Evolutionary conservation across 2,329 filamentous ascomycete genomes (phyloP), one percentile per base, ranked within the genome.

Genomic region (Cladosporium sp.): DNA sequence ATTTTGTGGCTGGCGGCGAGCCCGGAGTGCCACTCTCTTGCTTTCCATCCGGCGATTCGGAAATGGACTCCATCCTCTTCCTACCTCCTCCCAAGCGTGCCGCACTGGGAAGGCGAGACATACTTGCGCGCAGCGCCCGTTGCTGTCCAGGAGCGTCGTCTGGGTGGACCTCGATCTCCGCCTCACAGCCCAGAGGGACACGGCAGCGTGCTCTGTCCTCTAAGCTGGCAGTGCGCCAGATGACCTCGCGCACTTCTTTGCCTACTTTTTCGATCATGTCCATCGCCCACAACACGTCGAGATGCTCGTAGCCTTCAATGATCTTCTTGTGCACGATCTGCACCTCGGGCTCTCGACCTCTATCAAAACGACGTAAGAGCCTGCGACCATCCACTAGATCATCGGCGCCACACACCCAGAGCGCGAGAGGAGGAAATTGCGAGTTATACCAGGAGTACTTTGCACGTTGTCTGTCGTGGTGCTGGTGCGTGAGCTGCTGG

Each of bases 261-360:
- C 93, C 95, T 0, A 97, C 91, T 76, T 94, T 86, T 57, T 94
- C 89, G 18, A 93, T 87, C 0, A 88, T 88, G 74, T 97, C 93
- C 83, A 97, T 92, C 0, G 93, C 93, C 94, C 94, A 97, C 43
- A 98, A 88, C 1, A 97, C 92, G 78, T 97, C 94, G 5, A 98
- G 84, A 78, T 98, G 94, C 79, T 97, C 94, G 76, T 97, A 96
- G 56, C 90, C 91, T 2, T 91, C 88, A 51, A 97, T 90, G 25
- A 96, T 82, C 75, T 92, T 96, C 68, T 86, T 85, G 78, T 97
- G 91, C 5, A 97, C 91, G 5, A 97, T 80, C 46, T 85, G 82
- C 10, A 96, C 92, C 73, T 92, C 83, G 1, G 94, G 94, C 77
- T 98, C 94, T 28, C 91, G 83, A 0, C 90, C 91, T 49, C 85